A percentile compares a stretch with the other conserved stretches of the same genome.
phyloP scores from a whole-genome alignment of 2,329 filamentous ascomycete species.

The Cladosporium sp. region DNA sequence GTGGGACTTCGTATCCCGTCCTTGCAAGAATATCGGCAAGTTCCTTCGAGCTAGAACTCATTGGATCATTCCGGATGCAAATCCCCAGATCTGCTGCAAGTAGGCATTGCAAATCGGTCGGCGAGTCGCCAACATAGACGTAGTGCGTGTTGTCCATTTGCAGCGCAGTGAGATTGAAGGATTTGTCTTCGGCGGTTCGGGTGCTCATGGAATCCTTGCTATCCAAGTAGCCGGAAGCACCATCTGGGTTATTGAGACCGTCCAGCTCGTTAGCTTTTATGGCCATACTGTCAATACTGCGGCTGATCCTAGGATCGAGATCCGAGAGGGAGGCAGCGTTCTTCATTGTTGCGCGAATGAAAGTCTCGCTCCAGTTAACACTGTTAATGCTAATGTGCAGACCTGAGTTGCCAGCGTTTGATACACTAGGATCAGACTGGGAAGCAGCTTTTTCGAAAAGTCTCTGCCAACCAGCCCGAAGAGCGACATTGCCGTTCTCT shows the following conservation, averaged over 20 bases:
- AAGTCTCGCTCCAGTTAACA: constrained; percentile 45
- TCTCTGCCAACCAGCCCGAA: constrained; percentile 34
- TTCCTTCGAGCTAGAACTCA: constrained; percentile 20
- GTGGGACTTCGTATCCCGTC: background rate
- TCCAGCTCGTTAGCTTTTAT: constrained; percentile 35
- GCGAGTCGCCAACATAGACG: constrained; percentile 46
- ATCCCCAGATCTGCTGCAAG: constrained; percentile 43
- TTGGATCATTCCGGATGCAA: constrained; percentile 38
- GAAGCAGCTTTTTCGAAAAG: constrained; percentile 24
- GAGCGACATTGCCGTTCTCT: constrained; percentile 26
- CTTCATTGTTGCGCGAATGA: constrained; percentile 30
- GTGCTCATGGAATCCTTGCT: constrained; percentile 23
- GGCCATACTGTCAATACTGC: constrained; percentile 15
- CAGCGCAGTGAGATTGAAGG: constrained; percentile 22
- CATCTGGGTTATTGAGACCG: constrained; percentile 21
- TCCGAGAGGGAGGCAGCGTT: background rate
- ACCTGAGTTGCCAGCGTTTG: too few species aligned
- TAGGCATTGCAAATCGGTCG: constrained; percentile 44
- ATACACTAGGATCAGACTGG: too few species aligned
- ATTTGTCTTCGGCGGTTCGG: constrained; percentile 40
- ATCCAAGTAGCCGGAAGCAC: constrained; percentile 28
- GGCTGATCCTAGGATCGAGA: constrained; percentile 11
- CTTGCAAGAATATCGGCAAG: constrained; percentile 30
- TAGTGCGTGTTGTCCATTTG: background rate
- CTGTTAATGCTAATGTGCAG: constrained; percentile 35